A percentile compares a stretch with the other conserved stretches of the same genome.
Evolutionary conservation across 1,139 yeast species (phyloP).

Genomic region (Candida gigantensis): DNA sequence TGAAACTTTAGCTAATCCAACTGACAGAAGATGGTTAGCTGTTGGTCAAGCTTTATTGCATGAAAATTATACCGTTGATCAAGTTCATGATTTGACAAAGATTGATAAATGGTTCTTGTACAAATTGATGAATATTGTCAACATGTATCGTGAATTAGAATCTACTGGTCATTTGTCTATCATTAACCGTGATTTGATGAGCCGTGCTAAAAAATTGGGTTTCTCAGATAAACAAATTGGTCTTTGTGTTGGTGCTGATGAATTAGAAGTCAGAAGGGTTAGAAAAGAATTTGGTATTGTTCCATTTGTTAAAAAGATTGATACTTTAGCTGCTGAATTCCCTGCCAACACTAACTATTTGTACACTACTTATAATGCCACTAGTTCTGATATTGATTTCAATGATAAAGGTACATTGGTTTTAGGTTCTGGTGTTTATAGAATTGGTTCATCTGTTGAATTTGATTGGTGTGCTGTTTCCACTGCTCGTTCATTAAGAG

Average conservation of each 20-base stretch:
- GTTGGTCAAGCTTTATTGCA: constrained; percentile 93
- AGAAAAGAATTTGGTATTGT: constrained; percentile 78
- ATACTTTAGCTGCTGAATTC: constrained; percentile 97
- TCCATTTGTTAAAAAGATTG: constrained; percentile 96
- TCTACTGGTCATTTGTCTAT: constrained; percentile 59
- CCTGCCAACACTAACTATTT: constrained; percentile 96
- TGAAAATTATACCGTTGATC: constrained; percentile 77
- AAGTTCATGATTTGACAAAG: constrained; percentile 85
- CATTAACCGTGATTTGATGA: constrained; percentile 39
- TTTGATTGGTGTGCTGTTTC: constrained; percentile 99
- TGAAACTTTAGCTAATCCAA: constrained; percentile 4
- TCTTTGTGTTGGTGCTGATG: constrained; percentile 84
- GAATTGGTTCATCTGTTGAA: constrained; percentile 98
- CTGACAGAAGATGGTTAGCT: constrained; percentile 95
- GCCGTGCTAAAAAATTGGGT: constrained; percentile 88
- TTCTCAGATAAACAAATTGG: constrained; percentile 96
- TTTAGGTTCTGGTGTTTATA: constrained; percentile 96
- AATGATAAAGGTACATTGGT: constrained; percentile 93
- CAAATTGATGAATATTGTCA: constrained; percentile 67
- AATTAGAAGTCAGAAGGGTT: constrained; percentile 81
- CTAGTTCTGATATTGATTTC: constrained; percentile 78
- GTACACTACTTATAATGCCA: constrained; percentile 94
- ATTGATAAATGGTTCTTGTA: constrained; percentile 96
- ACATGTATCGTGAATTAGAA: constrained; percentile 64
- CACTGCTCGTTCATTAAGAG: constrained; percentile 91